A percentile compares a stretch with the other conserved stretches of the same genome.
Conservation (phyloP, 768 basidiomycete genomes). For the Pholiota conissans region DNA sequence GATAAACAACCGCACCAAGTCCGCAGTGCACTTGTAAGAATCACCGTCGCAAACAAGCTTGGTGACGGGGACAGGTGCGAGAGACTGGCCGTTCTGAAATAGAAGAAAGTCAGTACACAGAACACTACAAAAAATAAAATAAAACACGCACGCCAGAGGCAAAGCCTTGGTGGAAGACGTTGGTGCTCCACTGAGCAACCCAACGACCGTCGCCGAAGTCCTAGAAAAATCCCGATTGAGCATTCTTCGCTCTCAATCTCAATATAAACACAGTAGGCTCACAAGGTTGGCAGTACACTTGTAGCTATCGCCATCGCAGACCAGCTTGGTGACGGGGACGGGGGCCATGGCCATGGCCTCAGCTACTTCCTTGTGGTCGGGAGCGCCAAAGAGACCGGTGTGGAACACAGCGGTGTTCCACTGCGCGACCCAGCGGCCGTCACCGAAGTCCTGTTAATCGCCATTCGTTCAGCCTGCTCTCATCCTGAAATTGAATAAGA, state of each 20-base stretch:
- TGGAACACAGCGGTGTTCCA: too few relatives aligned
- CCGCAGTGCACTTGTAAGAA: too few relatives aligned
- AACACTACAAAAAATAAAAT: too few relatives aligned
- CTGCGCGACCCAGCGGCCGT: too few relatives aligned
- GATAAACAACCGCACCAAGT: too few relatives aligned
- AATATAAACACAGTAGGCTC: background rate
- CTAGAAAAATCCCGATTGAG: background rate
- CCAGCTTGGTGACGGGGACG: slow-evolving; percentile 1
- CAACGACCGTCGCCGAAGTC: background rate
- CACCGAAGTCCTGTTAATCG: too few relatives aligned
- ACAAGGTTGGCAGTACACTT: slow-evolving; percentile 9
- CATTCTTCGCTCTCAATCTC: background rate
- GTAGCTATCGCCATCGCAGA: slow-evolving; percentile 5
- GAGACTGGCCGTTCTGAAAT: background rate
- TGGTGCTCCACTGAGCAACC: slow-evolving; percentile 5
- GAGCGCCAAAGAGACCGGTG: too few relatives aligned
- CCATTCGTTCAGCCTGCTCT: too few relatives aligned
- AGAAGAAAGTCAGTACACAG: background rate
- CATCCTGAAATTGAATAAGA: too few relatives aligned
- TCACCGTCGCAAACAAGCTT: too few relatives aligned
- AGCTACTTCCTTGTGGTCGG: background rate
- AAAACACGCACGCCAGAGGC: background rate
- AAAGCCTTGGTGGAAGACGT: too few relatives aligned
- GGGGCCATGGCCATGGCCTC: background rate
- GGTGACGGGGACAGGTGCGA: too few relatives aligned